Base-by-base conservation (phyloP, 2,329 filamentous ascomycete genomes). In the Cladosporium austrohemisphaericum region DNA sequence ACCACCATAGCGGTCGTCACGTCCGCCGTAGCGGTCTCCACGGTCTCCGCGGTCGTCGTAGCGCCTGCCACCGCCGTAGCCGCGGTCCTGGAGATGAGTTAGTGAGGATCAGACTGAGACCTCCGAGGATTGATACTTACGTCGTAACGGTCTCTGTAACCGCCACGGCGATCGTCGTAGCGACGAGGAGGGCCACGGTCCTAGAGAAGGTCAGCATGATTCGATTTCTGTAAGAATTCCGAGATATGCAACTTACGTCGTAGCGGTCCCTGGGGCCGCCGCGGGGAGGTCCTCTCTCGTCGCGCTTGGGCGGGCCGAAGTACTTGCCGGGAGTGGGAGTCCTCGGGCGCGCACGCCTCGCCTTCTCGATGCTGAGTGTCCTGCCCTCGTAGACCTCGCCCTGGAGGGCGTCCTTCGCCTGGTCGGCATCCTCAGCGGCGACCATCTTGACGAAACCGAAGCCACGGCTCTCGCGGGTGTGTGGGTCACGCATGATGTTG, bases 391-490 rank as follows among this genome's bases (percentile, higher is more conserved):
- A 90, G 60, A 89, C 82, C 71, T 97, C 92, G 65, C 92, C 92
- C 71, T 97, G 92, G 25, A 98, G 80, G 47, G 88, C 92, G 65
- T 97, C 93, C 76, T 93, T 95, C 60, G 93, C 93, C 60, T 93
- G 91, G 71, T 98, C 93, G 57, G 93, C 93, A 72, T 95, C 88
- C 49, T 97, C 92, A 41, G 88, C 82, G 51, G 89, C 94, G 53
- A 90, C 84, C 92, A 98, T 97, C 78, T 98, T 97, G 69, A 98
- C 93, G 75, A 98, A 98, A 50, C 93, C 93, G 60, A 98, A 98
- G 59, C 93, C 93, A 71, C 93, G 93, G 61, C 92, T 97, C 73
- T 98, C 93, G 75, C 95, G 95, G 65, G 88, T 94, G 72, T 98
- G 93, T 55, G 93, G 93, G 67, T 98, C 93, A 65, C 92, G 84